A percentile compares a stretch with the other conserved stretches of the same genome.
These are phyloP conservation scores for Didymella pinodella DNA, from an alignment of 2,329 filamentous ascomycete genomes.

Conservation along the genomic window DNA sequence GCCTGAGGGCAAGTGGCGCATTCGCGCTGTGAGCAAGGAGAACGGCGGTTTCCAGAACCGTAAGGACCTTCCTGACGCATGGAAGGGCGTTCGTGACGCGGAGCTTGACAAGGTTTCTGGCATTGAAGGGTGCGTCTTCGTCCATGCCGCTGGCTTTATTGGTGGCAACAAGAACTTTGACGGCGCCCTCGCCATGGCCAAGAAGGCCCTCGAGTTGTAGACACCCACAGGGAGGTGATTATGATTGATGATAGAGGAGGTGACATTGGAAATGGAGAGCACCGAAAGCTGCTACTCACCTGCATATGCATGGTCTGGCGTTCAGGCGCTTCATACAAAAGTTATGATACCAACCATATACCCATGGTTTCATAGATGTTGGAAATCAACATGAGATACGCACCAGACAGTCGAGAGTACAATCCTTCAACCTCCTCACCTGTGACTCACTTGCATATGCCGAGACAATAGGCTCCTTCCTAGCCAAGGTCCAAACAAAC, in stretches of 20 bases:
- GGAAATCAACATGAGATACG: neutral
- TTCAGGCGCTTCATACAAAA: constrained; percentile 39
- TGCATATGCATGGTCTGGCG: constrained; percentile 41
- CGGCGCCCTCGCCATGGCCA: constrained; percentile 84
- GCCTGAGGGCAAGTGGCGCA: constrained; percentile 84
- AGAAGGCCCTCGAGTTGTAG: constrained; percentile 68
- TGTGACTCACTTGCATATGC: neutral
- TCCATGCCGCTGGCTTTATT: constrained; percentile 95
- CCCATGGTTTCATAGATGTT: constrained; percentile 24
- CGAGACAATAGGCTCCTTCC: neutral
- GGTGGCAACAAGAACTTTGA: constrained; percentile 93
- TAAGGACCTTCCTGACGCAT: constrained; percentile 87
- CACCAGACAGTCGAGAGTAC: neutral
- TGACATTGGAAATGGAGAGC: constrained; percentile 6
- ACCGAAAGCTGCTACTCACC: constrained; percentile 29
- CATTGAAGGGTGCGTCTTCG: constrained; percentile 81
- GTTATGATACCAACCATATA: constrained; percentile 38
- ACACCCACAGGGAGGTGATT: neutral
- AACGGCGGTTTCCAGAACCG: constrained; percentile 90
- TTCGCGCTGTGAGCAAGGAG: constrained; percentile 87
- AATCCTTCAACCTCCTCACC: neutral
- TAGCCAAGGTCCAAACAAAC: neutral
- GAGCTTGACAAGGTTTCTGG: constrained; percentile 77
- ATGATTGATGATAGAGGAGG: constrained; percentile 3
- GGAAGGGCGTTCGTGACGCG: constrained; percentile 89